phyloP scores from a whole-genome alignment of 192 early-diverging fungal species.

The Fimicolochytrium jonesii region DNA sequence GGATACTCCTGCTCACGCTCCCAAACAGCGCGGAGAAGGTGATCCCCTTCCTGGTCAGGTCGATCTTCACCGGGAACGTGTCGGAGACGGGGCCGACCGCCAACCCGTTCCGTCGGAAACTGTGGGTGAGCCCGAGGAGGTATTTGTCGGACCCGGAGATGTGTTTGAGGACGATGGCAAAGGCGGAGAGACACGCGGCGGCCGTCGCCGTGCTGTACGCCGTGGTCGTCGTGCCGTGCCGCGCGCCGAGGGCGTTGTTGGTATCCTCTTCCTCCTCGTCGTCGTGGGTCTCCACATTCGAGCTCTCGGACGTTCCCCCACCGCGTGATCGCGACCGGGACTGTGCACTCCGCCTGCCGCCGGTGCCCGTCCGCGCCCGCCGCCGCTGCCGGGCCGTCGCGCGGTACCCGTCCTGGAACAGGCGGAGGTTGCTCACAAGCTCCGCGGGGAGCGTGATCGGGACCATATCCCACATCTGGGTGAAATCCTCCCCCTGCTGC shows the following conservation, averaged over 20 bases:
- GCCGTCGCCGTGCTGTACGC: not conserved
- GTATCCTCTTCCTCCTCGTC: not conserved
- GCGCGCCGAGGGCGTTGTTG: not conserved
- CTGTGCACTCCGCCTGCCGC: not conserved
- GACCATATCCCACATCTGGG: constrained; percentile 24
- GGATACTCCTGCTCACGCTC: constrained; percentile 20
- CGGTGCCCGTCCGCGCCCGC: not conserved
- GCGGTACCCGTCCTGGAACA: constrained; percentile 31
- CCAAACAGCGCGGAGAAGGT: constrained; percentile 41
- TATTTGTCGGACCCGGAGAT: constrained; percentile 47
- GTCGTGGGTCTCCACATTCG: too few species aligned
- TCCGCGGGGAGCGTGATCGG: constrained; percentile 31
- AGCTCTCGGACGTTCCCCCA: too few species aligned
- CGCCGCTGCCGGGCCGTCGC: constrained; percentile 12
- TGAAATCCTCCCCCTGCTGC: constrained; percentile 2
- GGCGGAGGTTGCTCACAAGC: constrained; percentile 31
- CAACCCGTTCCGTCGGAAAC: constrained; percentile 35
- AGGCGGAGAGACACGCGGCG: constrained; percentile 39
- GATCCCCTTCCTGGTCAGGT: constrained; percentile 40
- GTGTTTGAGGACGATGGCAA: constrained; percentile 49
- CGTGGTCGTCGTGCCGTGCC: too few species aligned
- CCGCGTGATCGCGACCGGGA: not conserved
- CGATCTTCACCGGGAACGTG: constrained; percentile 43
- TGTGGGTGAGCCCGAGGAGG: constrained; percentile 37
- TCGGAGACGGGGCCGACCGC: constrained; percentile 46